Evolutionary conservation across 2,329 filamentous ascomycete species (phyloP).

Genomic region (Kalaharituber pfeilii): DNA sequence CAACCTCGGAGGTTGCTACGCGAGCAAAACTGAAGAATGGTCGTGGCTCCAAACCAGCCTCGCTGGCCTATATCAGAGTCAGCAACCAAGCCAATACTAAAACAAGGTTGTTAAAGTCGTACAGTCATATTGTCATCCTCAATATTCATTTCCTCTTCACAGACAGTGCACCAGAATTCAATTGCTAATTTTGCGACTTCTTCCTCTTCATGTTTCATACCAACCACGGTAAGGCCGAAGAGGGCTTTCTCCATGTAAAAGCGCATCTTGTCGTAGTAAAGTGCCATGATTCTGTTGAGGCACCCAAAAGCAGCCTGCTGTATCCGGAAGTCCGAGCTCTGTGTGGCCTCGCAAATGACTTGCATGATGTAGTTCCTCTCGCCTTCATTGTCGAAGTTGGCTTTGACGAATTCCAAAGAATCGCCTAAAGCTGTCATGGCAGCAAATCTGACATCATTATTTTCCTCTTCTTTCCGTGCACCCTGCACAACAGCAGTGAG

Average conservation of each 20-base stretch:
- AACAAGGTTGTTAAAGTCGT: conserved; percentile 23
- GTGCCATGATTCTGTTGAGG: conserved; percentile 92
- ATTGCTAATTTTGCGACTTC: conserved; percentile 96
- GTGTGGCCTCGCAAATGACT: conserved; percentile 96
- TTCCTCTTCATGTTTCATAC: conserved; percentile 96
- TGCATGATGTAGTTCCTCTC: conserved; percentile 99
- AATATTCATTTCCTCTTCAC: conserved; percentile 94
- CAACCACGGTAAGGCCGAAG: conserved; percentile 90
- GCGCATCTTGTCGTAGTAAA: conserved; percentile 99
- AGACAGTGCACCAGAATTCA: conserved; percentile 99
- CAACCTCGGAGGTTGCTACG: conserved; percentile 82
- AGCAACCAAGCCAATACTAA: conserved; percentile 1
- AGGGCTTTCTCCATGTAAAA: conserved; percentile 99
- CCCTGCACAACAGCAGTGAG: conserved; percentile 94
- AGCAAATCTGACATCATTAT: conserved; percentile 74
- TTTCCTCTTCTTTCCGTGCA: conserved; percentile 87
- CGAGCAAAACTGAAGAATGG: conserved; percentile 92
- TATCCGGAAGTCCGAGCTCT: conserved; percentile 76
- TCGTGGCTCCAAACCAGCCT: conserved; percentile 44
- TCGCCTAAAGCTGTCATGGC: conserved; percentile 90
- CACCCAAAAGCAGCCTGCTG: conserved; percentile 94
- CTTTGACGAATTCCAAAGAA: conserved; percentile 90
- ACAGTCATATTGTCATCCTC: conserved; percentile 88
- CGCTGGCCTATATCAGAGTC: conserved; percentile 9
- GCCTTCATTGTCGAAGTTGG: conserved; percentile 97